Percentiles rank a stretch among this genome's conserved stretches.
phyloP scores from a whole-genome alignment of 345 rosid species.

The Stellera chamaejasme region DNA sequence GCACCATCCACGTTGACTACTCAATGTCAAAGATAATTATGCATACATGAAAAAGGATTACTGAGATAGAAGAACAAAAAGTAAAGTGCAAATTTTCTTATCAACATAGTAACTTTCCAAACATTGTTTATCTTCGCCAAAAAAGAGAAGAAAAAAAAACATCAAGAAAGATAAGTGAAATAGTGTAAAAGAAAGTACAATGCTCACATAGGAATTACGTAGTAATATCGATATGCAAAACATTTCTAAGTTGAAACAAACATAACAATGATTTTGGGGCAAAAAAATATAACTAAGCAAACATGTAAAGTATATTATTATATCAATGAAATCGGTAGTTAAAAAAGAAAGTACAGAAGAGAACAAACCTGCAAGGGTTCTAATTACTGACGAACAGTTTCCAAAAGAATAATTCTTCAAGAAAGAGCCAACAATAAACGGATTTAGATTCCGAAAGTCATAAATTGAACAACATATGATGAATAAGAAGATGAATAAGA shows the following conservation, averaged over 20 bases:
- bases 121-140: not conserved
- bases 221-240: too few relatives aligned
- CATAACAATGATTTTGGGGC: too few relatives aligned
- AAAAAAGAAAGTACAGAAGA: not conserved
- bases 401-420: slow-evolving; percentile 92
- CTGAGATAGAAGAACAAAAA: too few relatives aligned
- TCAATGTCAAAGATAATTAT: slow-evolving; percentile 9
- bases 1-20: slow-evolving; percentile 99
- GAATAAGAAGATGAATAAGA: not conserved
- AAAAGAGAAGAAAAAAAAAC: not conserved
- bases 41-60: not conserved
- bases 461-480: not conserved
- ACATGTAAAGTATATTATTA: too few relatives aligned
- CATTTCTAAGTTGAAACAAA: too few relatives aligned
- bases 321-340: too few relatives aligned
- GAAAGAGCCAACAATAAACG: slow-evolving; percentile 12
- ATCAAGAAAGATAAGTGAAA: too few relatives aligned
- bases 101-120: too few relatives aligned
- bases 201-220: too few relatives aligned
- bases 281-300: too few relatives aligned
- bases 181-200: too few relatives aligned
- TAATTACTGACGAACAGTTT: slow-evolving; percentile 88
- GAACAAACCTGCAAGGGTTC: slow-evolving; percentile 79
- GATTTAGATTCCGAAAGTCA: slow-evolving; percentile 6
- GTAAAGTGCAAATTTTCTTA: too few relatives aligned